Conservation (phyloP, 2,329 filamentous ascomycete genomes). For the Colletotrichum cuscutae region DNA sequence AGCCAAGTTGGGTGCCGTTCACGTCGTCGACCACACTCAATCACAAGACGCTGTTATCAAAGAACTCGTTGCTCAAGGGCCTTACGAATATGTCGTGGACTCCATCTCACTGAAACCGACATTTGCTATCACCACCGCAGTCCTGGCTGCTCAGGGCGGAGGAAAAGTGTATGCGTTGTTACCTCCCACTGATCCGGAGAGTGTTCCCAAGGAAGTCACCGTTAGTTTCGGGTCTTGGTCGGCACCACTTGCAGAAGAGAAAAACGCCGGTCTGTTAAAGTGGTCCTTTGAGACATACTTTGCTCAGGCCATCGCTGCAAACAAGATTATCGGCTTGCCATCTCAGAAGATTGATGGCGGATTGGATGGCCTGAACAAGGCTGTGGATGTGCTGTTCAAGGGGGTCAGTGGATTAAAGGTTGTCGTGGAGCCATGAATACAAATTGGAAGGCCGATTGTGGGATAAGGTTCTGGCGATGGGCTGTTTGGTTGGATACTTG, state of each 20-base stretch:
- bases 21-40: slow-evolving; percentile 56
- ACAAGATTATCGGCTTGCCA: background rate
- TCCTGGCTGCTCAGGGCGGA: slow-evolving; percentile 26
- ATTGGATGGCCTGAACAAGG: slow-evolving; percentile 6
- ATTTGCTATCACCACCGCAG: slow-evolving; percentile 36
- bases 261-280: slow-evolving; percentile 5
- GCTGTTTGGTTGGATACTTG: too few species aligned
- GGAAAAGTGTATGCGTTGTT: slow-evolving; percentile 13
- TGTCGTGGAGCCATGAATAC: slow-evolving; percentile 3
- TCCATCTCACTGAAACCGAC: slow-evolving; percentile 40
- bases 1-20: slow-evolving; percentile 54
- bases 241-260: background rate
- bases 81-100: slow-evolving; percentile 43
- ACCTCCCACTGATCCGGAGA: background rate
- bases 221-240: background rate
- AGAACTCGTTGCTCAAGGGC: slow-evolving; percentile 39
- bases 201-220: slow-evolving; percentile 7
- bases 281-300: slow-evolving; percentile 22
- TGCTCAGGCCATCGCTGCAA: background rate
- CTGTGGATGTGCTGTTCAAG: slow-evolving; percentile 11
- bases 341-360: slow-evolving; percentile 3
- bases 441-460: background rate
- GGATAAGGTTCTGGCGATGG: too few species aligned
- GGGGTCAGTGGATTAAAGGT: slow-evolving; percentile 23
- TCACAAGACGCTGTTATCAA: slow-evolving; percentile 34